Evolutionary conservation across 768 basidiomycete genomes (phyloP), one percentile per base, ranked within the genome.

Genomic region (Tulasnella sp.): DNA sequence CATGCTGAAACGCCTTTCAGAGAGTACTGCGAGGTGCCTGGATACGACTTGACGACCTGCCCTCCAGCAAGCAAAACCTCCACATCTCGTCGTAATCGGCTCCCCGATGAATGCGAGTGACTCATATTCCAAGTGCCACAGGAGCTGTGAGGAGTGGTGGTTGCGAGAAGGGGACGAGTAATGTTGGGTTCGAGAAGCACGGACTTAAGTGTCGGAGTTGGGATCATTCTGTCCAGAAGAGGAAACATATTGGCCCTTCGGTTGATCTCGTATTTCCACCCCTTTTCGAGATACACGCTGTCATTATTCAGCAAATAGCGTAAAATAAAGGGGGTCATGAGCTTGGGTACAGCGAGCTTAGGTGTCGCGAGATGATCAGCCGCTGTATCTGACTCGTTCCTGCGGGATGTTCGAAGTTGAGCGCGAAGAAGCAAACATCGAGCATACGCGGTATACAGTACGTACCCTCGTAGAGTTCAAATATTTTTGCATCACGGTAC

Each of bases 1-100:
- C 91, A 92, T 3, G 90, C 86, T 48, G 91, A 88, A 48, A 83
- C 83, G 10, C 86, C 85, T 13, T 86, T 85, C n/a, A 83, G 83
- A 76, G 80, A 77, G 75, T 91, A 92, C 80, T 91, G 91, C 57
- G 90, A 88, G 16, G 88, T 86, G 26, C 90, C 88, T 3, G 81
- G 82, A 79, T 87, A 86, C 2, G 74, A 73, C n/a, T 75, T 77
- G 39, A 78, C 74, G 18, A 75, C 35, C 44, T 42, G 70, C 3
- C 74, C 74, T 29, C 74, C 74, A 26, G 40, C 46, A 11, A 73
- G 71, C 40, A 73, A 10, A 3, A 16, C 16, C 2, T 73, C 71
- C 5, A 73, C 46, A 67, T 67, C 61, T 6, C 32, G 61, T 67
- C 61, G 61, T 5, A 35, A 26, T 67, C 61, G 61, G 11, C 40